A percentile compares a stretch with the other conserved stretches of the same genome.
phyloP scores from a whole-genome alignment of 805 yeast species.

The Cyberlindnera misumaiensis region DNA sequence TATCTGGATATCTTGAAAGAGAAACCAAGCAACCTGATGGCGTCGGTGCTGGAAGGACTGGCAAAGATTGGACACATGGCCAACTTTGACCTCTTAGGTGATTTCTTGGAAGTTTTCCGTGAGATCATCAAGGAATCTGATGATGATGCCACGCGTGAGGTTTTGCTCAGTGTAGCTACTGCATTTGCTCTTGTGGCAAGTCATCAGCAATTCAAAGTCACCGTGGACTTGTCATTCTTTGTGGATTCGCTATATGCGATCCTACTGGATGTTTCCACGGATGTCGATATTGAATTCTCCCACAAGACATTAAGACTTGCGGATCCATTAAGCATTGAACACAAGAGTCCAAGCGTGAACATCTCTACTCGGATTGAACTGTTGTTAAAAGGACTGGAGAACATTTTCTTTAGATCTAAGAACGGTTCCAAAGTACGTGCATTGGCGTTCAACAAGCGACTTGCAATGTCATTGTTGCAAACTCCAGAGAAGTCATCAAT shows the following conservation, averaged over 20 bases:
- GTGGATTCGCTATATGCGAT: constrained; percentile 67
- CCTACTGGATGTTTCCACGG: constrained; percentile 61
- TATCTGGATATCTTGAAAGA: constrained; percentile 73
- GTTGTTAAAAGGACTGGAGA: constrained; percentile 68
- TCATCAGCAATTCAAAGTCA: constrained; percentile 64
- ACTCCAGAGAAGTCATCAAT: constrained; percentile 84
- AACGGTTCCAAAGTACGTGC: constrained; percentile 65
- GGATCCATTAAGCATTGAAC: constrained; percentile 55
- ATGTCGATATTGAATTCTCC: constrained; percentile 80
- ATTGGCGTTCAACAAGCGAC: constrained; percentile 74
- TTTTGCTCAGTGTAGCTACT: constrained; percentile 77
- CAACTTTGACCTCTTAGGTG: constrained; percentile 88
- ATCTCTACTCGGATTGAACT: constrained; percentile 87
- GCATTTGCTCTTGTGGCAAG: constrained; percentile 81
- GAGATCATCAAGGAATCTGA: constrained; percentile 60
- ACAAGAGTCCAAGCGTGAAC: constrained; percentile 65
- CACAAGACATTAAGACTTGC: constrained; percentile 73
- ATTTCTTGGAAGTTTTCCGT: constrained; percentile 79
- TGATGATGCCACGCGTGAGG: constrained; percentile 54
- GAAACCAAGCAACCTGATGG: constrained; percentile 61
- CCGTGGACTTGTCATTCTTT: constrained; percentile 76
- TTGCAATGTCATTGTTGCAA: constrained; percentile 60
- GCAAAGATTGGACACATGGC: constrained; percentile 89
- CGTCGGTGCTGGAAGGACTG: constrained; percentile 85
- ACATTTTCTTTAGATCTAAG: constrained; percentile 69